Evolutionary conservation across 768 basidiomycete genomes (phyloP), one percentile per base, ranked within the genome.

Genomic region (Boletus rubescentipes): DNA sequence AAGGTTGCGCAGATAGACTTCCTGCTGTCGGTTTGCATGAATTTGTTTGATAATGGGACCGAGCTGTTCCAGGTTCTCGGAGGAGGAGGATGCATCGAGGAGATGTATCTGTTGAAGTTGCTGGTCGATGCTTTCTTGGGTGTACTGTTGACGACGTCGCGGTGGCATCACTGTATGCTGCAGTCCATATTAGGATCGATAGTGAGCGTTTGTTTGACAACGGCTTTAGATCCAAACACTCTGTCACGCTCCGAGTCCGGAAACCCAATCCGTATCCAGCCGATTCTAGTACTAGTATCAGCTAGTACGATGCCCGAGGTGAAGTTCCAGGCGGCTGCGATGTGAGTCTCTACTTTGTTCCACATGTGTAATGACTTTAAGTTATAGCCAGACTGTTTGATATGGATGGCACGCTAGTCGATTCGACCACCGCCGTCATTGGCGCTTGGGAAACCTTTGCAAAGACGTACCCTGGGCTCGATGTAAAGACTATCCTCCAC

Each of bases 31-130:
- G 67, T 84, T 90, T 60, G 85, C 82, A 72, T 95, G 88, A 60
- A 97, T 91, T 60, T 93, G 91, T 71, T 93, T 94, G 70, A 98
- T 93, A 34, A 98, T 85, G 31, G 95, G 95, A 23, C 91, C 94
- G 14, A 98, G 85, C 61, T 96, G 92, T 73, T 98, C 95, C 36
- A 97, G 81, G 70, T 97, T 98, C 74, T 97, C 95, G 16, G 91
- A 88, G 37, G 89, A 87, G 2, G 91, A 93, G 1, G 90, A 87
- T 18, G 87, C 81, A 74, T 93, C 91, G 21, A 93, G 83, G 9
- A 93, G 80, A 69, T 93, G 91, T 58, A 93, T 93, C 72, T 93
- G 91, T 67, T 93, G 91, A 10, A 95, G 79, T 70, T 95, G 92
- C 67, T 89, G 85, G 77, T 93, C 90, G 66, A 95, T 89, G 64